A percentile compares a stretch with the other conserved stretches of the same genome.
Conservation (phyloP, 352 stramenopile genomes). For the Phytopythium litorale region DNA sequence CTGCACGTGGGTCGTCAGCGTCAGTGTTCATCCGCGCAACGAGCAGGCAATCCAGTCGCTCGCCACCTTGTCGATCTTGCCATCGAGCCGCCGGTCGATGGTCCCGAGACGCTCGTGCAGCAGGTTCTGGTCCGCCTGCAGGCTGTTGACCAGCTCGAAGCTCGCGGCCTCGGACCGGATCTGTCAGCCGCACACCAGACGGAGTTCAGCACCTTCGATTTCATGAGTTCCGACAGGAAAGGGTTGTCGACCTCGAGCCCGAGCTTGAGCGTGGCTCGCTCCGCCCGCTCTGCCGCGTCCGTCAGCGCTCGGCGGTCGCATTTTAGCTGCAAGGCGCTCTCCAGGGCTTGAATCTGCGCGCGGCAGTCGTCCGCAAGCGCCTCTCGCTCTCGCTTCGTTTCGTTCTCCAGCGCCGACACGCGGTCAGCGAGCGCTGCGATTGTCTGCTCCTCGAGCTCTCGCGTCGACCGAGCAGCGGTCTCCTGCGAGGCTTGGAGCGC, state of each 20-base stretch:
- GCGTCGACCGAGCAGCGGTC: conserved; percentile 24
- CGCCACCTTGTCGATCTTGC: conserved; percentile 65
- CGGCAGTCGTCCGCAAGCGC: neutral
- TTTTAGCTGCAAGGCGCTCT: conserved; percentile 17
- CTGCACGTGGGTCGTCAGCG: conserved; percentile 12
- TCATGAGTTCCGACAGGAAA: neutral
- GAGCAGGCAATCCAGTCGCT: neutral
- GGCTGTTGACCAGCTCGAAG: conserved; percentile 26
- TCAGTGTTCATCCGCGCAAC: neutral
- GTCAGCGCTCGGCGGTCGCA: conserved; percentile 17
- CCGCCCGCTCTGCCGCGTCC: conserved; percentile 8
- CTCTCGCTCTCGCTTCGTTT: neutral
- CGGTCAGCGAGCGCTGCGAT: conserved; percentile 10
- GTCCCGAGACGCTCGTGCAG: conserved; percentile 40
- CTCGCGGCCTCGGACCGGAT: conserved; percentile 29
- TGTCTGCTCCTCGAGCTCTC: conserved; percentile 7
- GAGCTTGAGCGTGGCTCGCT: conserved; percentile 18
- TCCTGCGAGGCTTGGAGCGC: conserved; percentile 15
- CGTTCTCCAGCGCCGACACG: conserved; percentile 8
- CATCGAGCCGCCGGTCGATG: conserved; percentile 33
- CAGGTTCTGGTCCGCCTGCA: conserved; percentile 44
- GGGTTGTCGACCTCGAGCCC: neutral
- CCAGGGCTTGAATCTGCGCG: conserved; percentile 11
- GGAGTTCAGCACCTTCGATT: neutral
- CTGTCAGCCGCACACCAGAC: conserved; percentile 2